Base-by-base conservation (phyloP, 2,329 filamentous ascomycete species). In the Myriosclerotinia scirpicola region DNA sequence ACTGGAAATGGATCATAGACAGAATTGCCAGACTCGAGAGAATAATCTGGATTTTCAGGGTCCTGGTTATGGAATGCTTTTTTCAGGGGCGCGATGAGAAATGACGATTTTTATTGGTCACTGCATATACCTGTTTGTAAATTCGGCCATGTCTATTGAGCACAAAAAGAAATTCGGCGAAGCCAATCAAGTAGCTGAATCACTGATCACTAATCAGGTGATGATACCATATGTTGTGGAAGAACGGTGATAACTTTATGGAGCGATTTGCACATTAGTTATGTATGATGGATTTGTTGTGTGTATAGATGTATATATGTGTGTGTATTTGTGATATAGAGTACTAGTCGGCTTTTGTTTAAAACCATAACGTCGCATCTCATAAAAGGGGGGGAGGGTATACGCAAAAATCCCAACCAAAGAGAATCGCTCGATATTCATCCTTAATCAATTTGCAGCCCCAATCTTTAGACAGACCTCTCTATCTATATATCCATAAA, bases 401-500 rank as follows among this genome's bases (percentile, higher is more conserved):
- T 52, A 54, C 55, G 53, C 55, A 66, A 61, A 60, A 50, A 34
- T 53, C 55, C 46, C 38, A 54, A 61, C 46, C 56, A 52, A 58
- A 66, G 44, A 44, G 60, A 63, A 54, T 42, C 55, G 48, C 56
- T 66, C 46, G 26, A 50, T 59, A 60, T 65, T 59, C 34, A 58
- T 60, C 55, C 54, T 22, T 48, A 30, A 65, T 58, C 54, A 65
- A 65, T 65, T 46, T 65, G 46, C 54, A 50, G 48, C 54, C 54
- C 54, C 54, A 65, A 50, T 65, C 63, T 65, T 65, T 54, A 54
- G 48, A 54, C 63, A 60, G 48, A 54, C 63, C 53, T 65, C 54
- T 65, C 54, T 65, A 60, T 65, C 54, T 40, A 60, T 60, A 59
- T 65, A 65, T 65, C 63, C 63, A 52, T 60, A 65, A 65, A 60